Conservation (phyloP, 768 basidiomycete genomes). For the Imleria badia region DNA sequence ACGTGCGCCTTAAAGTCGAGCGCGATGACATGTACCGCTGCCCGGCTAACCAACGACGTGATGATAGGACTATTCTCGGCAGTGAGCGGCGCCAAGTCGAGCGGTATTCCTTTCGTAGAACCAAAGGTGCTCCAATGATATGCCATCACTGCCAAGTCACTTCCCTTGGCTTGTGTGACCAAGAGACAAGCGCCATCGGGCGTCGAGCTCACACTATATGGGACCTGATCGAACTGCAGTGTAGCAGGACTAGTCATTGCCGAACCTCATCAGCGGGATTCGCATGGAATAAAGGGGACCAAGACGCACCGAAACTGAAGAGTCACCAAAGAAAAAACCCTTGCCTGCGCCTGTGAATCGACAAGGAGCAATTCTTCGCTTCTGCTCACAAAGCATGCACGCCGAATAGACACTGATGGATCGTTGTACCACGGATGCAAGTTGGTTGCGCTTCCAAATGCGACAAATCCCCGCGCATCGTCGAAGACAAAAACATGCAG, state of each 20-base stretch:
- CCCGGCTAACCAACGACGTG: constrained; percentile 47
- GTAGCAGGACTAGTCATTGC: constrained; percentile 41
- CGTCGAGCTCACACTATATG: constrained; percentile 38
- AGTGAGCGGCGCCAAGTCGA: constrained; percentile 33
- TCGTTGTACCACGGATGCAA: constrained; percentile 44
- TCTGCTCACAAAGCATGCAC: constrained; percentile 46
- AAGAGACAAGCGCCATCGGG: constrained; percentile 58
- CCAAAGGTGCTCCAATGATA: constrained; percentile 63
- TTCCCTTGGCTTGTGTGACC: constrained; percentile 25
- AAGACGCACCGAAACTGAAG: constrained; percentile 32
- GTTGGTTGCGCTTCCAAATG: constrained; percentile 40
- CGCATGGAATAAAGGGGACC: constrained; percentile 10
- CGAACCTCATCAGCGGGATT: background rate
- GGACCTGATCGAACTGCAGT: constrained; percentile 37
- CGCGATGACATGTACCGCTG: constrained; percentile 42
- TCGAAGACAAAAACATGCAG: constrained; percentile 50
- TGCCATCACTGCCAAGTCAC: constrained; percentile 29
- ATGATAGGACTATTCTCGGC: constrained; percentile 26
- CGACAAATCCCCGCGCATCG: constrained; percentile 43
- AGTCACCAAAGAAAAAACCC: constrained; percentile 54
- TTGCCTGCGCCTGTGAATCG: constrained; percentile 41
- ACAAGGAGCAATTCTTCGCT: constrained; percentile 53
- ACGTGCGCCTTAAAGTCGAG: constrained; percentile 34
- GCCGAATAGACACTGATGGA: constrained; percentile 25
- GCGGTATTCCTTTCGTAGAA: constrained; percentile 43